Conservation (phyloP, 257 asterid species). For the Paulownia fortunei region DNA sequence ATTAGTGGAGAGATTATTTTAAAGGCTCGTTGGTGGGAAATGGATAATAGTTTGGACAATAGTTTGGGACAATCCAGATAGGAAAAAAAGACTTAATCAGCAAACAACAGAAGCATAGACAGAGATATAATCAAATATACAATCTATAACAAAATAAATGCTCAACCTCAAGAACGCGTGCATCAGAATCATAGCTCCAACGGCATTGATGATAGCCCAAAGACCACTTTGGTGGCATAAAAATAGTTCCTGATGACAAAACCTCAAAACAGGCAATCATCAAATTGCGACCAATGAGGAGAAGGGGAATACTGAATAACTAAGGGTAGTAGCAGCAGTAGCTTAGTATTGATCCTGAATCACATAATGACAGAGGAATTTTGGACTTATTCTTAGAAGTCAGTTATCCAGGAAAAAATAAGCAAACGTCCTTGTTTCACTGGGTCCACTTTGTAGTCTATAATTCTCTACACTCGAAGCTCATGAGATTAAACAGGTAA, state of each 20-base stretch:
- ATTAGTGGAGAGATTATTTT: too few species aligned
- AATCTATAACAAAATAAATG: slow-evolving; percentile 12
- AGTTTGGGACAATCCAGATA: background rate
- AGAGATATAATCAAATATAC: slow-evolving; percentile 17
- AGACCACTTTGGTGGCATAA: slow-evolving; percentile 99
- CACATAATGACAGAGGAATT: background rate
- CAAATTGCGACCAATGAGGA: background rate
- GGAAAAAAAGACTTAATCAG: background rate
- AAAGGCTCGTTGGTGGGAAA: background rate
- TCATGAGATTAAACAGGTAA: background rate
- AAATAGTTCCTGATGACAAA: slow-evolving; percentile 72
- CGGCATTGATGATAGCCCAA: slow-evolving; percentile 99
- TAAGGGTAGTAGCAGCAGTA: slow-evolving; percentile 1
- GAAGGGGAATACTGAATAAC: background rate
- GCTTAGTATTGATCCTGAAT: background rate
- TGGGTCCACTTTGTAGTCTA: slow-evolving; percentile 7
- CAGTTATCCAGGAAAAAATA: background rate
- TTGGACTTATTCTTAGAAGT: background rate
- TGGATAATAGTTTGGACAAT: background rate
- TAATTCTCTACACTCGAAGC: background rate
- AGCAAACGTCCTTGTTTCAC: background rate
- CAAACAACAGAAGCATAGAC: background rate
- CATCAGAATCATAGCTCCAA: slow-evolving; percentile 88
- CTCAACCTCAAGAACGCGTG: slow-evolving; percentile 88
- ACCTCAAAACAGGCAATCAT: slow-evolving; percentile 21